Percentiles rank a stretch among this genome's conserved stretches.
phyloP scores from a whole-genome alignment of 352 stramenopile species.

The Pythium coloratum region DNA sequence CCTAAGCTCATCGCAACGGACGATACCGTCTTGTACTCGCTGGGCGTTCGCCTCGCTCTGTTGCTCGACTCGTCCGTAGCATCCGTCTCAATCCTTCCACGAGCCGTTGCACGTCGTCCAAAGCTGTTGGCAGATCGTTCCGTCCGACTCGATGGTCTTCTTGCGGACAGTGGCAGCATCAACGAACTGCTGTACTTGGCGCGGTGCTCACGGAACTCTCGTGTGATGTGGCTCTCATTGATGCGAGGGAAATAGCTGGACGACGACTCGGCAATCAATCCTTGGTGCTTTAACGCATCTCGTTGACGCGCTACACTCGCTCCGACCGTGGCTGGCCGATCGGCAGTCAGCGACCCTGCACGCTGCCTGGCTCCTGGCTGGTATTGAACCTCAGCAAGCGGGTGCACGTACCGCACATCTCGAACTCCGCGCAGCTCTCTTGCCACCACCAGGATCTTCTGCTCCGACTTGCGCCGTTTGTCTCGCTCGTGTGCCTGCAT shows the following conservation, averaged over 20 bases:
- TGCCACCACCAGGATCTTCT: constrained; percentile 5
- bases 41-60: background rate
- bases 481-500: constrained; percentile 4
- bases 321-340: constrained; percentile 39
- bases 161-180: background rate
- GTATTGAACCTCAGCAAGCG: constrained; percentile 28
- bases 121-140: background rate
- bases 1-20: background rate
- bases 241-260: constrained; percentile 60
- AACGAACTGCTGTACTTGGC: constrained; percentile 10
- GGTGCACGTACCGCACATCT: constrained; percentile 40
- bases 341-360: background rate
- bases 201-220: constrained; percentile 47
- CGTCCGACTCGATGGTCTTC: background rate
- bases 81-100: background rate
- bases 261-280: constrained; percentile 31
- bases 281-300: constrained; percentile 29
- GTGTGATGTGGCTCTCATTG: constrained; percentile 38
- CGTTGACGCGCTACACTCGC: constrained; percentile 12
- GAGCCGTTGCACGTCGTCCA: background rate
- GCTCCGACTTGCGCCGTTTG: constrained; percentile 17
- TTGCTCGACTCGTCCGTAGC: background rate
- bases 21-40: background rate
- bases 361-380: background rate
- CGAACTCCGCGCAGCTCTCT: constrained; percentile 8